These are phyloP conservation scores for Amanita fuliginea DNA, from an alignment of 768 basidiomycete genomes.

Conservation along the genomic window DNA sequence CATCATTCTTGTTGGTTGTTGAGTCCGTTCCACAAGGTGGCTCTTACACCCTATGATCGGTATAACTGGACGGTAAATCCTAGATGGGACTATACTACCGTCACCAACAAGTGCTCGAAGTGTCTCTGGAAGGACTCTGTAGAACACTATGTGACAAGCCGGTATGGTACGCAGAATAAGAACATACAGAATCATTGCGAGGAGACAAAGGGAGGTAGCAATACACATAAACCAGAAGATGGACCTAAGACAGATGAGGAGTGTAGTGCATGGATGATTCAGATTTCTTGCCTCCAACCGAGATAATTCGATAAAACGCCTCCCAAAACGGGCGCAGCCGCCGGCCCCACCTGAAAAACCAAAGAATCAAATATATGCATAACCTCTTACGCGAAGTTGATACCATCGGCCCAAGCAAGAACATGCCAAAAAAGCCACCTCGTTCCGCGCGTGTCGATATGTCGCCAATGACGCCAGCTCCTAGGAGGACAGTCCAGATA, in stretches of 20 bases:
- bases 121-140: slow-evolving; percentile 42
- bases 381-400: slow-evolving; percentile 2
- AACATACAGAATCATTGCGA: slow-evolving; percentile 35
- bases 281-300: slow-evolving; percentile 48
- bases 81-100: slow-evolving; percentile 34
- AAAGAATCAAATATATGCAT: slow-evolving; percentile 5
- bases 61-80: slow-evolving; percentile 45
- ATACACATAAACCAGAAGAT: slow-evolving; percentile 59
- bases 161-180: slow-evolving; percentile 5
- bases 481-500: slow-evolving; percentile 17
- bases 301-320: slow-evolving; percentile 46
- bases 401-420: slow-evolving; percentile 55
- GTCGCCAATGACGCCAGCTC: slow-evolving; percentile 71
- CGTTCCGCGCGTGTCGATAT: slow-evolving; percentile 64
- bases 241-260: slow-evolving; percentile 15
- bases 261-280: neutral
- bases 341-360: slow-evolving; percentile 39
- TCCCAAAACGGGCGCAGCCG: slow-evolving; percentile 48
- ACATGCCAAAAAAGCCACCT: slow-evolving; percentile 64
- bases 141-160: slow-evolving; percentile 6
- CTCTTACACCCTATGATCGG: slow-evolving; percentile 25
- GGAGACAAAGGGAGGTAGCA: slow-evolving; percentile 30
- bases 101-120: slow-evolving; percentile 43
- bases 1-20: slow-evolving; percentile 27
- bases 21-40: slow-evolving; percentile 13